phyloP scores from a whole-genome alignment of 768 basidiomycete species.

The Termitomyces titanicus region DNA sequence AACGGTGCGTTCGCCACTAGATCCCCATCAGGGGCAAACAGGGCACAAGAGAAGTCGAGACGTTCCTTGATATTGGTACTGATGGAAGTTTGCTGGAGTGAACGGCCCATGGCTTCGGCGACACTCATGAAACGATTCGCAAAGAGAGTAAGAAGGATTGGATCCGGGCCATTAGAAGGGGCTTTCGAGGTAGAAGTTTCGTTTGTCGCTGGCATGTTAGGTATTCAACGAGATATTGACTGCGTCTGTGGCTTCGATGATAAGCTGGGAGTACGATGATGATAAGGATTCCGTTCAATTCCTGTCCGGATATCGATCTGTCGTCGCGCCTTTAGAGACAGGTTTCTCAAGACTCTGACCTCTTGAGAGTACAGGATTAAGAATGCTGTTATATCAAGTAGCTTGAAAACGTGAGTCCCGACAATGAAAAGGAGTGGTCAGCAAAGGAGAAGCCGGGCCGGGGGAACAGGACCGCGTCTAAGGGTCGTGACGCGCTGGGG shows the following conservation, averaged over 20 bases:
- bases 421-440: too few species aligned
- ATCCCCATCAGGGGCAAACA: slow-evolving; percentile 93
- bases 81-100: slow-evolving; percentile 86
- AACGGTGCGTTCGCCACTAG: slow-evolving; percentile 94
- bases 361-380: background rate
- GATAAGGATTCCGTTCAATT: background rate
- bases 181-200: slow-evolving; percentile 8
- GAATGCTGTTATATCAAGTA: background rate
- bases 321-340: background rate
- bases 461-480: background rate
- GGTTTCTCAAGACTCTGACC: background rate
- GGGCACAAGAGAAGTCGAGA: slow-evolving; percentile 90
- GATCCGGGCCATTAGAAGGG: slow-evolving; percentile 59
- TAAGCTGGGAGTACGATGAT: background rate
- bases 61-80: slow-evolving; percentile 96
- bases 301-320: background rate
- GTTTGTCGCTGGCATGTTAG: background rate
- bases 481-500: background rate
- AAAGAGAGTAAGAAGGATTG: slow-evolving; percentile 86
- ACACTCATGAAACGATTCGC: slow-evolving; percentile 98
- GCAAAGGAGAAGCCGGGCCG: slow-evolving; percentile 2
- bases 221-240: background rate
- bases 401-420: background rate
- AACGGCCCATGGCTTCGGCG: slow-evolving; percentile 93
- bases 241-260: background rate